Evolutionary conservation across 75 land plant genomes (phyloP).

Genomic region (Gnetum montanum): DNA sequence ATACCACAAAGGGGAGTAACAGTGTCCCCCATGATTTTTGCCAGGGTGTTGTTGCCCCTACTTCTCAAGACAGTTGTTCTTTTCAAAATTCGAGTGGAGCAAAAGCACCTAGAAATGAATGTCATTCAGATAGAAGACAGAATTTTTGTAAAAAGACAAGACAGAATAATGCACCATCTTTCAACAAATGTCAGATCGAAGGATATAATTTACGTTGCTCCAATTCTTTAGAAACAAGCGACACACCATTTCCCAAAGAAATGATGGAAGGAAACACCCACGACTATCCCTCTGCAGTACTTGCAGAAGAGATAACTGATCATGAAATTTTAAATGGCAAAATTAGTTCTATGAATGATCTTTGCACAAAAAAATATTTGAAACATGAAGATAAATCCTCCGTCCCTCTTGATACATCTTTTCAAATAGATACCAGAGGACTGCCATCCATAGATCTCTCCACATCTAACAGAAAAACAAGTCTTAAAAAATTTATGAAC

Average conservation of each 20-base stretch:
- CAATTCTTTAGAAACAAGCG: conserved; percentile 32
- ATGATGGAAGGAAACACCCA: conserved; percentile 34
- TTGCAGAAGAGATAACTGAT: conserved; percentile 13
- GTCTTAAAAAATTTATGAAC: not conserved
- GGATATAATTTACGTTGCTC: too few relatives aligned
- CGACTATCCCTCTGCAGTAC: conserved; percentile 23
- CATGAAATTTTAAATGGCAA: conserved; percentile 6
- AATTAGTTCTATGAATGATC: conserved; percentile 13
- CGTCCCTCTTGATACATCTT: conserved; percentile 3
- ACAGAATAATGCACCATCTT: not conserved
- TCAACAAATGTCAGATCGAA: conserved; percentile 14
- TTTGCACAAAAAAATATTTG: conserved; percentile 27
- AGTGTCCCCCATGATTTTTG: not conserved
- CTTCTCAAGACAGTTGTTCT: conserved; percentile 6
- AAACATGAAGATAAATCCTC: conserved; percentile 12
- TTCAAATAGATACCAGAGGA: conserved; percentile 5
- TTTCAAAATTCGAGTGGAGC: conserved; percentile 2
- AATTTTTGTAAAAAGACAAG: not conserved
- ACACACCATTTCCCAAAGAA: conserved; percentile 9
- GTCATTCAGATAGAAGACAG: not conserved
- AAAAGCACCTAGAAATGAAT: conserved; percentile 1
- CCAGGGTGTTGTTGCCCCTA: not conserved
- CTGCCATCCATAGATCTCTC: not conserved
- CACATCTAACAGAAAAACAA: conserved; percentile 1
- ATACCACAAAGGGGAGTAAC: not conserved